Base-by-base conservation (phyloP, 768 basidiomycete species). In the Coprinopsis cinerea region DNA sequence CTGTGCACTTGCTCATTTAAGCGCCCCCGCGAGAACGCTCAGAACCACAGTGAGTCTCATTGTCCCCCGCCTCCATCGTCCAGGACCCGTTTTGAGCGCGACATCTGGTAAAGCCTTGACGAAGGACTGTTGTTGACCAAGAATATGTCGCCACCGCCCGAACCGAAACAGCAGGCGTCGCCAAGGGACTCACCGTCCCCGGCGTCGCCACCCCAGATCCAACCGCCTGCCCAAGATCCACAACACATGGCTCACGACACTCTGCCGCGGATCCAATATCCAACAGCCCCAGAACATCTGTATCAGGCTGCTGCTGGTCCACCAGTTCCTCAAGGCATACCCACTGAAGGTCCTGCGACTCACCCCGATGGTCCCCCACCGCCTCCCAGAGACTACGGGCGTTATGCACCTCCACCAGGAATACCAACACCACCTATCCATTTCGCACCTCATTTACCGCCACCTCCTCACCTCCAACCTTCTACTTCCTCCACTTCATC, bases 251-350 rank as follows among this genome's bases (percentile, higher is more conserved):
- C 73, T 60, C 56, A 67, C 54, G 61, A 75, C 58, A 54, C 64
- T 58, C 49, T 61, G 53, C 53, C 61, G 41, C 58, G 61, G 44
- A 42, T 47, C 23, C 58, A 61, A 46, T 65, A 57, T 55, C 44
- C 62, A 25, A 49, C 62, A n/a, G n/a, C n/a, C n/a, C n/a, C n/a
- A 36, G 64, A 67, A 57, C 44, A 45, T 18, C 37, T 74, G 57
- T 73, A 71, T 48, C 61, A 65, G 61, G 64, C 70, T 61, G 68
- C 66, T 44, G 63, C 55, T 53, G 68, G 66, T 51, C 69, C n/a
- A n/a, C n/a, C 73, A 53, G 62, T 70, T 54, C 63, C 71, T 36
- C 71, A 71, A 58, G 68, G 67, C 51, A 72, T 72, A 52, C 74
- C 67, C 46, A 71, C 65, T 44, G 67, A 64, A 49, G 73, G 68